Percentiles rank a stretch among this genome's conserved stretches.
Evolutionary conservation across 345 rosid genomes (phyloP).

Genomic region (Aquilaria sinensis): DNA sequence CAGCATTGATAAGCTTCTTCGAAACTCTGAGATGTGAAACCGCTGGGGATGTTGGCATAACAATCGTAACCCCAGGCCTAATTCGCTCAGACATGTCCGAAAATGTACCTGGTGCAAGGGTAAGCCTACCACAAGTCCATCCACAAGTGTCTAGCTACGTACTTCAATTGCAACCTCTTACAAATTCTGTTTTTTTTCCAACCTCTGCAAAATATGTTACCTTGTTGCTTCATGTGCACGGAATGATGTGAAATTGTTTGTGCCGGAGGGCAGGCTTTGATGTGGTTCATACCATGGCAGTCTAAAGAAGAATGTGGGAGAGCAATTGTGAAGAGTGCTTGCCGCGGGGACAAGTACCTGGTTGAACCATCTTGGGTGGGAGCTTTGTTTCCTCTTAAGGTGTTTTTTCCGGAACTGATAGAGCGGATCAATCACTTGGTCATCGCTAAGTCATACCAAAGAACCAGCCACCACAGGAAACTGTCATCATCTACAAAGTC

Average conservation of each 20-base stretch:
- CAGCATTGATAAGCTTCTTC: conserved; percentile 25
- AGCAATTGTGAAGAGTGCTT: conserved; percentile 35
- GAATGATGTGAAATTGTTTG: neutral
- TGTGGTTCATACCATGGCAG: conserved; percentile 2
- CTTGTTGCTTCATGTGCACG: neutral
- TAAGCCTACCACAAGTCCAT: neutral
- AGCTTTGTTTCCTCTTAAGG: conserved; percentile 19
- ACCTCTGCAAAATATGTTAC: neutral
- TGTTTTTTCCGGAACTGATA: conserved; percentile 21
- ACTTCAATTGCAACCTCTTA: neutral
- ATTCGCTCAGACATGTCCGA: conserved; percentile 20
- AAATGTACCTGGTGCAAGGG: neutral
- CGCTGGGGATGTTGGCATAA: conserved; percentile 31
- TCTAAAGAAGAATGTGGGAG: conserved; percentile 28
- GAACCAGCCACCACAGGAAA: too few relatives aligned
- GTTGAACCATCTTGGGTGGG: conserved; percentile 40
- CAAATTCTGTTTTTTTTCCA: neutral
- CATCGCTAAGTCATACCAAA: neutral
- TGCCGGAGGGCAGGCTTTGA: neutral
- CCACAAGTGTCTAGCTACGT: neutral
- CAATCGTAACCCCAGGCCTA: conserved; percentile 40
- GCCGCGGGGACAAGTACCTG: conserved; percentile 45
- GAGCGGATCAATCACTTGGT: conserved; percentile 10
- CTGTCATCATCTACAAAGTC: too few relatives aligned
- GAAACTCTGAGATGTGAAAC: conserved; percentile 43